These are phyloP conservation scores for Rhizopogon rudus DNA, from an alignment of 768 basidiomycete species.

Conservation along the genomic window DNA sequence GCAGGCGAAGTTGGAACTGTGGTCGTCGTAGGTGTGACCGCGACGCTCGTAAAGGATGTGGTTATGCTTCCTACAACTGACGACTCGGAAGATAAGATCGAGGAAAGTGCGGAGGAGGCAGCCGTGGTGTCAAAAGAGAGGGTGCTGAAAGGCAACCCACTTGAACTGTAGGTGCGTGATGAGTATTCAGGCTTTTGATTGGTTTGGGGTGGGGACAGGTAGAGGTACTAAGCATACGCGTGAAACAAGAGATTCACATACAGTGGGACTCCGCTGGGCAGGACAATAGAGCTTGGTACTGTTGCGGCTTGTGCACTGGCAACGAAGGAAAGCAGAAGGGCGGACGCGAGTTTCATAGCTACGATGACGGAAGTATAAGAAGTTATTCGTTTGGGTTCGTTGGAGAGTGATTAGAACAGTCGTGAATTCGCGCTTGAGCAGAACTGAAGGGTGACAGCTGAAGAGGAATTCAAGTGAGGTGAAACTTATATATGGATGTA, in stretches of 20 bases:
- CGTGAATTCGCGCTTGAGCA: no score
- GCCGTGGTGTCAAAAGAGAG: slow-evolving; percentile 21
- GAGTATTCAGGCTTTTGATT: neutral
- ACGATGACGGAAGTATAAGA: neutral
- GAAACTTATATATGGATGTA: no score
- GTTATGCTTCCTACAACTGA: slow-evolving; percentile 8
- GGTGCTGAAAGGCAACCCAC: slow-evolving; percentile 11
- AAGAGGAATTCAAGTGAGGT: no score
- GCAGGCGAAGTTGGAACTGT: neutral
- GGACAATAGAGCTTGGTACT: neutral
- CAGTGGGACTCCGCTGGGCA: slow-evolving; percentile 17
- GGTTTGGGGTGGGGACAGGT: neutral
- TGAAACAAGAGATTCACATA: slow-evolving; percentile 5
- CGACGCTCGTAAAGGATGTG: neutral
- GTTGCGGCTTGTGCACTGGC: neutral
- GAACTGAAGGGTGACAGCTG: no score
- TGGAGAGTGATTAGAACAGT: no score
- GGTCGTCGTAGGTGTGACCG: neutral
- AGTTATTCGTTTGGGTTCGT: neutral
- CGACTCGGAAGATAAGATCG: slow-evolving; percentile 21
- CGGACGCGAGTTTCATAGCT: slow-evolving; percentile 11
- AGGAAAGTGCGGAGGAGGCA: slow-evolving; percentile 11
- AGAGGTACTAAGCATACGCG: neutral
- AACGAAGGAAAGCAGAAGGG: slow-evolving; percentile 7
- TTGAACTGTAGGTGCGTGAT: slow-evolving; percentile 14